Conservation (phyloP, 768 basidiomycete genomes). For the Boletus eberwhitei region DNA sequence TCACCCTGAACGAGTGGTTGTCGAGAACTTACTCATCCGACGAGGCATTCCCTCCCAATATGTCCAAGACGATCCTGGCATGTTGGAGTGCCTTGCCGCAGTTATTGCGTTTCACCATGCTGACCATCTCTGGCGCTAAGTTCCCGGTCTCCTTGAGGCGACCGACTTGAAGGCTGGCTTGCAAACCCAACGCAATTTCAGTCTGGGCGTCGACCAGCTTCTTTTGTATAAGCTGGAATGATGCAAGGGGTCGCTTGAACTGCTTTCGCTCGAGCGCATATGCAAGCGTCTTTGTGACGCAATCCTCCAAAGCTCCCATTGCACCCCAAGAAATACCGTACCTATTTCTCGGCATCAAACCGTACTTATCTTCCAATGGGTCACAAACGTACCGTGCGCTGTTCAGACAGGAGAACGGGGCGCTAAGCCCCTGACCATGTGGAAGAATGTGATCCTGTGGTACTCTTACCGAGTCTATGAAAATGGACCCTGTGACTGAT, state of each 20-base stretch:
- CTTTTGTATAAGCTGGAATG: conserved; percentile 98
- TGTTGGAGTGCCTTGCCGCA: conserved; percentile 91
- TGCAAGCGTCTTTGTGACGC: conserved; percentile 66
- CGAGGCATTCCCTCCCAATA: conserved; percentile 91
- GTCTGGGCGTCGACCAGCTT: conserved; percentile 93
- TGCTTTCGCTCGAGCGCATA: conserved; percentile 91
- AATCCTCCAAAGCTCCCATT: conserved; percentile 95
- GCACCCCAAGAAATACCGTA: conserved; percentile 93
- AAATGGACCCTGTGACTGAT: conserved; percentile 81
- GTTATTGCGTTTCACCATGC: conserved; percentile 92
- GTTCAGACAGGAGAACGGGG: conserved; percentile 91
- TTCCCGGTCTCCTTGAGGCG: conserved; percentile 78
- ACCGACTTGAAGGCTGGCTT: conserved; percentile 76
- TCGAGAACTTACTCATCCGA: conserved; percentile 72
- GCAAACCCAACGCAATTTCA: conserved; percentile 75
- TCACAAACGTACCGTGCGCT: conserved; percentile 57
- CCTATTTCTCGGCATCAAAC: conserved; percentile 31
- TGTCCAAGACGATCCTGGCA: conserved; percentile 76
- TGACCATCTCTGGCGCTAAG: conserved; percentile 88
- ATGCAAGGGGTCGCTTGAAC: conserved; percentile 84
- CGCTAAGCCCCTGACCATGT: conserved; percentile 70
- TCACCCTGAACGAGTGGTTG: background rate
- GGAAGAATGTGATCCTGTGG: conserved; percentile 73
- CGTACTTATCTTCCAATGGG: background rate
- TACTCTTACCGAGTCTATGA: conserved; percentile 89